Conservation (phyloP, 495 filamentous ascomycete species). For the Xylaria longipes region DNA sequence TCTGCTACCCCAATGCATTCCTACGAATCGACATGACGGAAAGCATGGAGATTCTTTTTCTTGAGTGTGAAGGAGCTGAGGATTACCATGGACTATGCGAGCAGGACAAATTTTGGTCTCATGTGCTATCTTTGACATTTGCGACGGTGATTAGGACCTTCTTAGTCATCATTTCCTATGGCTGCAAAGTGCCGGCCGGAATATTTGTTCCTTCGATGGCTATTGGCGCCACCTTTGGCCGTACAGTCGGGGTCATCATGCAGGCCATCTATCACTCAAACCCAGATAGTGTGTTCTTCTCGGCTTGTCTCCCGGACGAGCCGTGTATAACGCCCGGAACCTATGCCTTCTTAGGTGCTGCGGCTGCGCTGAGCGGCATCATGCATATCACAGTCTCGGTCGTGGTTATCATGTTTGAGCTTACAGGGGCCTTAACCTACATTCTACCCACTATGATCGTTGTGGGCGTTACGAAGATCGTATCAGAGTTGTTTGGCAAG, state of each 20-base stretch:
- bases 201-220: conserved; percentile 99
- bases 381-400: conserved; percentile 98
- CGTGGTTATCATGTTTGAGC: conserved; percentile 97
- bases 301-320: conserved; percentile 87
- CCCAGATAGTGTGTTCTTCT: conserved; percentile 82
- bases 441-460: conserved; percentile 99
- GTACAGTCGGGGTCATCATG: conserved; percentile 93
- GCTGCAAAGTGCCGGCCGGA: conserved; percentile 96
- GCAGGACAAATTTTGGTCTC: conserved; percentile 72
- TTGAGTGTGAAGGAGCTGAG: conserved; percentile 91
- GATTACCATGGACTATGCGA: conserved; percentile 95
- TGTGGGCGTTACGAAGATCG: conserved; percentile 94
- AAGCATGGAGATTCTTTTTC: conserved; percentile 97
- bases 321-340: conserved; percentile 96
- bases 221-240: conserved; percentile 90
- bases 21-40: conserved; percentile 98
- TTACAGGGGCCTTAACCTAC: conserved; percentile 93
- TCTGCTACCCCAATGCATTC: conserved; percentile 97
- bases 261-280: conserved; percentile 86
- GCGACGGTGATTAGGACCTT: conserved; percentile 83
- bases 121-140: conserved; percentile 78
- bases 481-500: conserved; percentile 89
- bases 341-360: conserved; percentile 93
- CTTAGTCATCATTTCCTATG: conserved; percentile 95
- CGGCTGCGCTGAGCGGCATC: conserved; percentile 93